These are phyloP conservation scores for Nemania sp. DNA, from an alignment of 2,329 filamentous ascomycete species.

Conservation along the genomic window DNA sequence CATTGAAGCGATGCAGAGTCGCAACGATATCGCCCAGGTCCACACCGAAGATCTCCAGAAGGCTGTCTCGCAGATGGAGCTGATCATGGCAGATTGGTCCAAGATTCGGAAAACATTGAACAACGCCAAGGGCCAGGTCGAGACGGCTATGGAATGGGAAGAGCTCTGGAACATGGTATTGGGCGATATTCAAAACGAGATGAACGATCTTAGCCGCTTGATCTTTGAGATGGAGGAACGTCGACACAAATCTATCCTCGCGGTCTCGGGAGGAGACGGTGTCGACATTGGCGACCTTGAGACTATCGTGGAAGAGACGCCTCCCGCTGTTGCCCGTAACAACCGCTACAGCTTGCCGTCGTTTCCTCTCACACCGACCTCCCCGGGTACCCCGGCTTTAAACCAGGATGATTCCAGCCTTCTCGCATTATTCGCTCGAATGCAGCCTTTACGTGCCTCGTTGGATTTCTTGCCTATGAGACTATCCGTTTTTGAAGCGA, in stretches of 20 bases:
- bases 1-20: constrained; percentile 87
- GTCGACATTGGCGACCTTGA: constrained; percentile 86
- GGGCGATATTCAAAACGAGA: constrained; percentile 89
- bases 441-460: constrained; percentile 91
- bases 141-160: constrained; percentile 98
- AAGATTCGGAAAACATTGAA: constrained; percentile 78
- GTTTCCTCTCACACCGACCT: constrained; percentile 65
- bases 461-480: constrained; percentile 96
- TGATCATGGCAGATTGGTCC: constrained; percentile 81
- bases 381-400: constrained; percentile 59
- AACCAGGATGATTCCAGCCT: constrained; percentile 84
- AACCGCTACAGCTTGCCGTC: constrained; percentile 70
- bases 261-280: constrained; percentile 62
- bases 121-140: constrained; percentile 84
- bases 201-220: constrained; percentile 73
- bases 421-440: constrained; percentile 86
- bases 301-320: constrained; percentile 88
- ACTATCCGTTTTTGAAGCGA: constrained; percentile 79
- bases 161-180: constrained; percentile 93
- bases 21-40: constrained; percentile 74
- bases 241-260: constrained; percentile 76
- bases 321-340: constrained; percentile 58
- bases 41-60: constrained; percentile 70
- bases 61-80: constrained; percentile 87
- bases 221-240: constrained; percentile 99